Evolutionary conservation across 2,329 filamentous ascomycete genomes (phyloP).

Genomic region (Aspergillus phoenicis): DNA sequence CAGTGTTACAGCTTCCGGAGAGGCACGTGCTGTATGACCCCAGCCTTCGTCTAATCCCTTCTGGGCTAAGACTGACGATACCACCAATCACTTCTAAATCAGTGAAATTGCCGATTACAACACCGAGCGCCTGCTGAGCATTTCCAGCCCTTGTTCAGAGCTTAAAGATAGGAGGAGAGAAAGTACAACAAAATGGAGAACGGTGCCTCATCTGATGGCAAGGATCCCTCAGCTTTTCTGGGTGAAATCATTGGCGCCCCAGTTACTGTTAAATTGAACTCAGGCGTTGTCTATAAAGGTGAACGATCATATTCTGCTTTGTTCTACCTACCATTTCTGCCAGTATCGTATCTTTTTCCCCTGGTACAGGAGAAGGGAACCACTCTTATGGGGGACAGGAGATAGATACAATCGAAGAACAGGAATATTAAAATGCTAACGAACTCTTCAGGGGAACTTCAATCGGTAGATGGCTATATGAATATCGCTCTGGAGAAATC

Average conservation of each 20-base stretch:
- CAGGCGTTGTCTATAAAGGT: slow-evolving; percentile 98
- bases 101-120: not conserved
- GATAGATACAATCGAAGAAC: not conserved
- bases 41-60: not conserved
- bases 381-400: not conserved
- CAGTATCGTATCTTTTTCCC: too few relatives aligned
- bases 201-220: slow-evolving; percentile 69
- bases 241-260: slow-evolving; percentile 91
- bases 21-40: not conserved
- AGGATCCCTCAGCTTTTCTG: slow-evolving; percentile 91
- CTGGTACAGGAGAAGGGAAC: too few relatives aligned
- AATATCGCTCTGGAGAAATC: slow-evolving; percentile 98
- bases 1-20: not conserved
- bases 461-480: slow-evolving; percentile 99
- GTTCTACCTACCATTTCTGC: too few relatives aligned
- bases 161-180: not conserved
- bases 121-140: not conserved
- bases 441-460: slow-evolving; percentile 73
- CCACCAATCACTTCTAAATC: not conserved
- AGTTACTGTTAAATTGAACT: slow-evolving; percentile 97
- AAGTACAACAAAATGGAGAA: slow-evolving; percentile 68
- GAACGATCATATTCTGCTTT: not conserved
- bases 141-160: not conserved
- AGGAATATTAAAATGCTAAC: slow-evolving; percentile 10
- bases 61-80: not conserved